Evolutionary conservation across 2,329 filamentous ascomycete species (phyloP), one percentile per base, ranked within the genome.

Genomic region (Thielaviopsis ethacetica): DNA sequence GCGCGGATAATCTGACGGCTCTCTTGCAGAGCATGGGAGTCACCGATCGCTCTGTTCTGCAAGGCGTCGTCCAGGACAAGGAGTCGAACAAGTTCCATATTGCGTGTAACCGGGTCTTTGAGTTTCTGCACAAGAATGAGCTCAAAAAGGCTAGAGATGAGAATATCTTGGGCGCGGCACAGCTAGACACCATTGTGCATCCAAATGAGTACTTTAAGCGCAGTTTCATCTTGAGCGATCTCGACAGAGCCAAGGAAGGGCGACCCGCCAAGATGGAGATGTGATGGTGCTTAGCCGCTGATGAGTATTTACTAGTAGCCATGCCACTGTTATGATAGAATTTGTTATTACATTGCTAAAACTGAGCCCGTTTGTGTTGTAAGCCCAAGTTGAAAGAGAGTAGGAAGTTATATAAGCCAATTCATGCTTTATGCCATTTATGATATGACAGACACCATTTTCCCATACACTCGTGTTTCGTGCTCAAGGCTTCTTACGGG

Each of bases 201-300:
- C 93, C 93, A 12, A 98, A 98, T 69, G 91, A 91, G 64, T 98
- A 96, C 72, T 98, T 97, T 72, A 96, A 95, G 77, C 80, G 91
- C 59, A 95, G 90, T 69, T 97, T 89, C 70, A 67, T 94, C 65
- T 73, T 98, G 62, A 95, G 90, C 75, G 88, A 93, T 68, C 70
- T 94, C 26, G 83, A 71, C 56, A 82, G 59, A 52, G 27, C 53
- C 12, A 58, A 58, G 52, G 53, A 56, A 30, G 24, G 51, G 34
- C 26, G 51, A 17, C 19, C 47, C 3, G 13, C n/a, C 22, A 58
- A 61, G 56, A 44, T 51, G 22, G 59, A 56, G 53, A 61, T 49
- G 44, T 49, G n/a, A 49, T 34, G 22, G 13, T 21, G 55, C 17
- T 58, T 24, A 53, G 30, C 17, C 22, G 19, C 19, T 55, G 30